These are phyloP conservation scores for Paraglomus brasilianum DNA, from an alignment of 192 early-diverging fungal species.

Conservation along the genomic window DNA sequence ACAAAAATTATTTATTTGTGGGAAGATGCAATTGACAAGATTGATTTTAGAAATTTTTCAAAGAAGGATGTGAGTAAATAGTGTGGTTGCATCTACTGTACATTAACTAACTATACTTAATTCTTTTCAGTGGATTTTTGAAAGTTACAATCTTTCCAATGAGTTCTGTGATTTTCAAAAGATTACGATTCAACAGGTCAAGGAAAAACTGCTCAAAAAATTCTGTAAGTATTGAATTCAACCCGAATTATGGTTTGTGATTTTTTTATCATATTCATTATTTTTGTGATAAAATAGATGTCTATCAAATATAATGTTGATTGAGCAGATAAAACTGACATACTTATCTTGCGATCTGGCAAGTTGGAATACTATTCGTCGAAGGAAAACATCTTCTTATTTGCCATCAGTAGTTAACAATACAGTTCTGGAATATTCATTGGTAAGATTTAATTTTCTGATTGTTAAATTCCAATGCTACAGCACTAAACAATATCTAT, in stretches of 20 bases:
- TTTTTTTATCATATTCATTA: slow-evolving; percentile 22
- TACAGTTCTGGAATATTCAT: slow-evolving; percentile 23
- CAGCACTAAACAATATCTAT: slow-evolving; percentile 13
- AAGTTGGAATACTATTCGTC: slow-evolving; percentile 19
- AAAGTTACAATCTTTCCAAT: slow-evolving; percentile 20
- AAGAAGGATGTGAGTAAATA: slow-evolving; percentile 27
- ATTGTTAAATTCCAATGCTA: slow-evolving; percentile 23
- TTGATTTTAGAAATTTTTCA: slow-evolving; percentile 25
- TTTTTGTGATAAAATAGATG: slow-evolving; percentile 22
- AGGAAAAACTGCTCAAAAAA: slow-evolving; percentile 13
- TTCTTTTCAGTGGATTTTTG: slow-evolving; percentile 24
- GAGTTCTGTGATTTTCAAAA: slow-evolving; percentile 21
- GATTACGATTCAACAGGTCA: slow-evolving; percentile 11
- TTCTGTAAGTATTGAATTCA: slow-evolving; percentile 17
- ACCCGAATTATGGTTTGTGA: slow-evolving; percentile 2
- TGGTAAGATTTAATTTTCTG: slow-evolving; percentile 23
- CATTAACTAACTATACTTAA: slow-evolving; percentile 23
- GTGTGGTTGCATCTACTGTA: slow-evolving; percentile 14
- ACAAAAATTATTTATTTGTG: slow-evolving; percentile 24
- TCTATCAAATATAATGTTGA: slow-evolving; percentile 26
- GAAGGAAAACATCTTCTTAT: slow-evolving; percentile 11
- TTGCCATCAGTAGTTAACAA: slow-evolving; percentile 12
- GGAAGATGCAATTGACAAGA: slow-evolving; percentile 22
- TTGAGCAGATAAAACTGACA: slow-evolving; percentile 21
- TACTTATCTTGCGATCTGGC: slow-evolving; percentile 18